phyloP scores from a whole-genome alignment of 805 yeast species.

The Yarrowia porcina region DNA sequence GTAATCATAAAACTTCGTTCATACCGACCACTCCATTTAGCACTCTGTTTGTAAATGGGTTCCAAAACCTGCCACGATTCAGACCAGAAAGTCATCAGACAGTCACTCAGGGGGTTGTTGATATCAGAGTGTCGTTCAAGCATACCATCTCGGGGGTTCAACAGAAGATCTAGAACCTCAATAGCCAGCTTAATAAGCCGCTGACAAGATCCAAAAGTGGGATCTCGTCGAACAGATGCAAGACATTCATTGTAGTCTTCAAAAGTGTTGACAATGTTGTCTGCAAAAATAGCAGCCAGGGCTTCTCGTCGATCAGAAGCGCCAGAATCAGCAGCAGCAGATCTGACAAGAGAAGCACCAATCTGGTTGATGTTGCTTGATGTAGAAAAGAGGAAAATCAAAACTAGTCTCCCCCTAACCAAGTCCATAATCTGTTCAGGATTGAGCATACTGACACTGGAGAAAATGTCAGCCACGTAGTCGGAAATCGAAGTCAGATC shows the following conservation, averaged over 20 bases:
- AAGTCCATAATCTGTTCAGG: background rate
- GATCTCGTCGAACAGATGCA: conserved; percentile 45
- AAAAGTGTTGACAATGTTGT: conserved; percentile 47
- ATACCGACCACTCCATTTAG: conserved; percentile 70
- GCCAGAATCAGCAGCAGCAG: conserved; percentile 45
- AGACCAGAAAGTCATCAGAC: conserved; percentile 58
- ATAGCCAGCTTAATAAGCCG: conserved; percentile 68
- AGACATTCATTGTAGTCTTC: conserved; percentile 49
- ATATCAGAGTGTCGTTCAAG: conserved; percentile 38
- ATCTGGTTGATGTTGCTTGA: background rate
- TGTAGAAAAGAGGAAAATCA: conserved; percentile 12
- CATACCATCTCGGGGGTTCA: conserved; percentile 65
- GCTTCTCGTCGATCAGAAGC: conserved; percentile 78
- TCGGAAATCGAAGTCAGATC: background rate
- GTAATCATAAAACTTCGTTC: conserved; percentile 60
- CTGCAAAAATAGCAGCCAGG: conserved; percentile 51
- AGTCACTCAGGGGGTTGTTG: conserved; percentile 32
- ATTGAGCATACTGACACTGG: background rate
- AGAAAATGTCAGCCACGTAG: conserved; percentile 8
- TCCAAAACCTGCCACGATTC: conserved; percentile 68
- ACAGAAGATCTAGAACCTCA: conserved; percentile 64
- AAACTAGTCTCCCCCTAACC: background rate
- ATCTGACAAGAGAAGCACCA: conserved; percentile 7
- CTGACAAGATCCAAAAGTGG: conserved; percentile 68
- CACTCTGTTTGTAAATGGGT: conserved; percentile 62